Conservation (phyloP, 2,329 filamentous ascomycete species). For the Talaromyces funiculosus region DNA sequence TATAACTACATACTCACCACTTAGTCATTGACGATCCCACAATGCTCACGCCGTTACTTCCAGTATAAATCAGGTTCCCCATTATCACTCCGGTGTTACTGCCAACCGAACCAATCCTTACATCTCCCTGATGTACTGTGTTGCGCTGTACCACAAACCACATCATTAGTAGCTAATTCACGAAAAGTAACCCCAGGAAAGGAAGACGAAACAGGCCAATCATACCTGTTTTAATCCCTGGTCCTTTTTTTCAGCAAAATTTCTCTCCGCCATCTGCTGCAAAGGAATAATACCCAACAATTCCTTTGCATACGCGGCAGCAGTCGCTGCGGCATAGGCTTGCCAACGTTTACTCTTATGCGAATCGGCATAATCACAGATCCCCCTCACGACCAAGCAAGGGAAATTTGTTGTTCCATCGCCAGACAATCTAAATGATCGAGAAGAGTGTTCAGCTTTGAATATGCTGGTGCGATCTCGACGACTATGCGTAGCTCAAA, state of each 20-base stretch:
- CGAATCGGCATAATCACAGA: constrained; percentile 3
- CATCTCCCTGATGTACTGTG: background rate
- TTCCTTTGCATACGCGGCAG: background rate
- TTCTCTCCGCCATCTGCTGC: background rate
- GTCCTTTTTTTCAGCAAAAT: background rate
- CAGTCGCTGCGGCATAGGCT: background rate
- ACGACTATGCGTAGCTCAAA: background rate
- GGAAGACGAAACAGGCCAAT: background rate
- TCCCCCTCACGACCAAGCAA: background rate
- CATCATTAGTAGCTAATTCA: background rate
- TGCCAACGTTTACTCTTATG: constrained; percentile 3
- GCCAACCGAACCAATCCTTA: background rate
- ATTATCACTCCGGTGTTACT: background rate
- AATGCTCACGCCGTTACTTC: background rate
- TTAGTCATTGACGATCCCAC: background rate
- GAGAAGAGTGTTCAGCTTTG: background rate
- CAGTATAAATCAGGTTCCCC: background rate
- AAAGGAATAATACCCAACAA: background rate
- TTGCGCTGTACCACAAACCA: constrained; percentile 18
- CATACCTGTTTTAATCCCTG: background rate
- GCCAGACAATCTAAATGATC: background rate
- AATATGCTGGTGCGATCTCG: background rate
- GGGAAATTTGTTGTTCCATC: background rate
- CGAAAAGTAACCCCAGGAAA: background rate
- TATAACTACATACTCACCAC: background rate